Evolutionary conservation across 768 basidiomycete species (phyloP).

Genomic region (Macrolepiota dolichaula): DNA sequence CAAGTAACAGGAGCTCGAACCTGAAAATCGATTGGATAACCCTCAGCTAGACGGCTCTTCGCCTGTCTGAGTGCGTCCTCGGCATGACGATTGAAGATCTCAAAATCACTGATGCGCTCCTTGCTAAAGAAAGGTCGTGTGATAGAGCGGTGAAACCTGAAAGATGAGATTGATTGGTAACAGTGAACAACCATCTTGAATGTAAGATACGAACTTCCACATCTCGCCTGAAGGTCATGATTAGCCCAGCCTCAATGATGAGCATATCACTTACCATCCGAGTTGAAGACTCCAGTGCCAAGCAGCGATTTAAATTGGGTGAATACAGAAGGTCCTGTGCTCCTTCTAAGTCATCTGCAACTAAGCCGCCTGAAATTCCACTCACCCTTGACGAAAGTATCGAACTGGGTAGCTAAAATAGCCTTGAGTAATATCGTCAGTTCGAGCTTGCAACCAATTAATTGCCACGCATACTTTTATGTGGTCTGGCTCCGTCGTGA

Average conservation of each 20-base stretch:
- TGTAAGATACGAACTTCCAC: slow-evolving; percentile 51
- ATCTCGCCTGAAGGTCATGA: slow-evolving; percentile 38
- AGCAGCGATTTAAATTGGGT: slow-evolving; percentile 32
- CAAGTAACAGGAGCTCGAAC: slow-evolving; percentile 22
- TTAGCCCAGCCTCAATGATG: neutral
- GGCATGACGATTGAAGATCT: slow-evolving; percentile 55
- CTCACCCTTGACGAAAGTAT: slow-evolving; percentile 39
- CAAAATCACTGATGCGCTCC: slow-evolving; percentile 58
- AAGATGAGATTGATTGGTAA: neutral
- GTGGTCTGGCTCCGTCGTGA: slow-evolving; percentile 24
- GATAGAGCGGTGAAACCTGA: slow-evolving; percentile 58
- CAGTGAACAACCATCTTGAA: neutral
- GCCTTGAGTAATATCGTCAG: slow-evolving; percentile 16
- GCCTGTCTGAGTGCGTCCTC: slow-evolving; percentile 41
- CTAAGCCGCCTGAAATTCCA: neutral
- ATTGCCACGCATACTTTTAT: slow-evolving; percentile 26
- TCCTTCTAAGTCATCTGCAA: slow-evolving; percentile 1
- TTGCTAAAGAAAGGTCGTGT: slow-evolving; percentile 67
- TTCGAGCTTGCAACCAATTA: neutral
- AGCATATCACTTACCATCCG: slow-evolving; percentile 38
- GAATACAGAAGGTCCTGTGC: slow-evolving; percentile 24
- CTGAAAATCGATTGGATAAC: slow-evolving; percentile 59
- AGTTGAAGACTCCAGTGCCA: slow-evolving; percentile 58
- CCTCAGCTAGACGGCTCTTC: slow-evolving; percentile 38
- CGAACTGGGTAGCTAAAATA: slow-evolving; percentile 44